These are phyloP conservation scores for Paraleonurus japonicus DNA, from an alignment of 257 asterid genomes.

Conservation along the genomic window DNA sequence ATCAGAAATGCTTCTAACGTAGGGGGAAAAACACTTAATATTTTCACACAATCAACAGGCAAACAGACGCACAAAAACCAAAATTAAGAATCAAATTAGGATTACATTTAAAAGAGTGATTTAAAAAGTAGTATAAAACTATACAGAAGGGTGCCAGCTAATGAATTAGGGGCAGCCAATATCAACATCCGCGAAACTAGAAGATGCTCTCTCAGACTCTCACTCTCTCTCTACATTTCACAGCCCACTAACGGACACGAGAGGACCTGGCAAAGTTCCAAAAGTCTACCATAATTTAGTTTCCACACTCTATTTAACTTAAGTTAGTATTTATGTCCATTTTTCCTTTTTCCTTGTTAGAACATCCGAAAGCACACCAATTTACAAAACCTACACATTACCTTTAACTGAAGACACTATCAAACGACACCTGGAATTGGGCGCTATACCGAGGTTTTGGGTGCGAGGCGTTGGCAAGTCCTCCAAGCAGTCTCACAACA, in stretches of 20 bases:
- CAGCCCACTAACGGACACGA: conserved; percentile 21
- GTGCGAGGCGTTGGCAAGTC: conserved; percentile 60
- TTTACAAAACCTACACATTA: conserved; percentile 25
- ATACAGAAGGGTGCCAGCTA: conserved; percentile 47
- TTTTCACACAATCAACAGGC: background rate
- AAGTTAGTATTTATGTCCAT: conserved; percentile 33
- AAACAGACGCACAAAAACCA: background rate
- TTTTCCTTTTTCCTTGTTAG: conserved; percentile 17
- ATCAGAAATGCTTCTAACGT: too few species aligned
- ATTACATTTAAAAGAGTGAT: conserved; percentile 29
- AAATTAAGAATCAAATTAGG: conserved; percentile 24
- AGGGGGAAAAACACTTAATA: too few species aligned
- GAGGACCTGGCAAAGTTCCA: conserved; percentile 19
- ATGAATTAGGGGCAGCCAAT: conserved; percentile 36
- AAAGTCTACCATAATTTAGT: conserved; percentile 23
- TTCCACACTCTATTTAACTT: conserved; percentile 25
- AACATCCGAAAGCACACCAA: conserved; percentile 22
- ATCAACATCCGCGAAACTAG: conserved; percentile 35
- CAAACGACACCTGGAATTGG: conserved; percentile 60
- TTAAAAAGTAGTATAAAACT: conserved; percentile 36
- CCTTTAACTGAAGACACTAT: conserved; percentile 34
- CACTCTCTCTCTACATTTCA: too few species aligned
- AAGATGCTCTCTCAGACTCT: conserved; percentile 21
- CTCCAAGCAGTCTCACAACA: conserved; percentile 66
- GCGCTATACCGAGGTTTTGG: conserved; percentile 52